Base-by-base conservation (phyloP, 2,329 filamentous ascomycete species). In the Sporothrix pseudoabietina region DNA sequence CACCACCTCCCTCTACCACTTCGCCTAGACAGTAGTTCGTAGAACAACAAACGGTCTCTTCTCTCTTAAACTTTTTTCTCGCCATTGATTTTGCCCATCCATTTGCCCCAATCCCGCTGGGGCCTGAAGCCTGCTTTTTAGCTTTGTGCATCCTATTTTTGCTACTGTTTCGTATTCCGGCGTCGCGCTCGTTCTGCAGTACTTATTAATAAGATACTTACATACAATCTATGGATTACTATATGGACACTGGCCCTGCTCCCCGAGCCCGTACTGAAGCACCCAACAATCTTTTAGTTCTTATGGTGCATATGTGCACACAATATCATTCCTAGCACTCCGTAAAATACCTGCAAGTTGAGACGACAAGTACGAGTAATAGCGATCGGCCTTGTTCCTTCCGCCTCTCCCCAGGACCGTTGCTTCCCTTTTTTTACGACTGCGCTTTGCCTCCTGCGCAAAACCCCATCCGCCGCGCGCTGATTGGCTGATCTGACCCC, bases 401-500 rank as follows among this genome's bases (percentile, higher is more conserved):
- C 44, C 26, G 8, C 19, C 22, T 30, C 63, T 52, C 52, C 14
- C 26, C 30, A 22, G 35, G n/a, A 41, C 32, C 49, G 30, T 49
- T 30, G 16, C 55, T 68, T 59, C 32, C 70, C 52, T 35, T 61
- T 41, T 57, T 63, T 44, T 54, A 22, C 54, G 12, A 44, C 35
- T 44, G 39, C 59, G 39, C 59, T 65, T 65, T 65, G 57, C 35
- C 57, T 39, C 35, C 59, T 41, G 35, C 59, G 59, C 59, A 72
- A 72, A 65, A 44, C 70, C 47, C 32, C 26, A 41, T 22, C 30
- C 14, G n/a, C 32, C 4, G 10, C 44, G n/a, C 16, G 22, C 61
- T 77, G 73, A 79, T 80, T 80, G 78, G 79, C 41, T 52, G 70
- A 75, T 69, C 69, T 49, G 55, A 65, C 76, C 74, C 75, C 76